Base-by-base conservation (phyloP, 2,329 filamentous ascomycete species). In the Xylaria sp. region DNA sequence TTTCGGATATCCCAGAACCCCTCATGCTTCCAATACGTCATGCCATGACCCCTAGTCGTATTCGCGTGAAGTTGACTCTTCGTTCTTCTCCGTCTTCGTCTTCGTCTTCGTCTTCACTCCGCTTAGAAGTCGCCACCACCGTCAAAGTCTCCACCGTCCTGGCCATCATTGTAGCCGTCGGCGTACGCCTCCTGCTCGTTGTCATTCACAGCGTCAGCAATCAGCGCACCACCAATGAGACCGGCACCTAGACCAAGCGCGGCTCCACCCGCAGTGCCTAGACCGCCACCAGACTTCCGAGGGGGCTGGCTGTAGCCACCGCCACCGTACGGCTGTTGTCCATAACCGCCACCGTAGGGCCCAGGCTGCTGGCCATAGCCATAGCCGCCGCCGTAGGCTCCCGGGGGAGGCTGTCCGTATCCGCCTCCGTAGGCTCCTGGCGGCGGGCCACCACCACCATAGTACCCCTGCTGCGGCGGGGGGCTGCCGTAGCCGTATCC, bases 181-280 rank as follows among this genome's bases (percentile, higher is more conserved):
- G 85, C 71, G 73, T 89, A 90, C 34, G 87, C 86, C 4, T 88
- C 83, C 68, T 90, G 81, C 72, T 92, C 80, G 55, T 85, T 78
- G 69, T 90, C 87, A 64, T 92, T 81, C 59, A 94, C 84, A 1
- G 90, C 90, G 75, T 91, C 84, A 1, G 85, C 90, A 36, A 97
- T 80, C 75, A 97, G 70, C 69, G 89, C 87, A 64, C 94, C 94
- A 73, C 93, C 94, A 0, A 97, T 75, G 77, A 97, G 76, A 79
- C 94, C 94, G 71, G 91, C 94, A 73, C 93, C 94, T 3, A 93
- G 79, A 82, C 94, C 94, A 51, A 97, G 82, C 24, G 92, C 92
- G 8, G 90, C 89, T 60, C 90, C 93, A 56, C 92, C 93, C 1
- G 85, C 88, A 68, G 87, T 85, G n/a, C 93, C 92, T 81, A 95